Conservation (phyloP, 2,329 filamentous ascomycete genomes). For the Fonsecaea nubica region DNA sequence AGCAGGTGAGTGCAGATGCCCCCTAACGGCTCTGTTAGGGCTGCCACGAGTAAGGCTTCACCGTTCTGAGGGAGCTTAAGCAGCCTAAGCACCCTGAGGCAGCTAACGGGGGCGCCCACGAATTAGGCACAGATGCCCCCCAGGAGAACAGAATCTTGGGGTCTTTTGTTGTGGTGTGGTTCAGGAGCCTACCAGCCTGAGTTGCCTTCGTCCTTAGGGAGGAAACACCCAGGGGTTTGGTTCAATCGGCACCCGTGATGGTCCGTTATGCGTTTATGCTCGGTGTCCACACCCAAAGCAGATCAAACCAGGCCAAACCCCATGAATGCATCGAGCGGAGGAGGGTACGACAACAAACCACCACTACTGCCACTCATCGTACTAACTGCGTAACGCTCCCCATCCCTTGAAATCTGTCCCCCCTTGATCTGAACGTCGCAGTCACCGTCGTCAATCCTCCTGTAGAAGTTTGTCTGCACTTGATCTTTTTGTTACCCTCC, state of each 20-base stretch:
- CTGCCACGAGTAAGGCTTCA: background rate
- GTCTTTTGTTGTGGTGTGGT: background rate
- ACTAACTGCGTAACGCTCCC: too few relatives aligned
- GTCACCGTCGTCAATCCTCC: slow-evolving; percentile 6
- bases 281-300: background rate
- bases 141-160: slow-evolving; percentile 16
- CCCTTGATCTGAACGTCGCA: slow-evolving; percentile 4
- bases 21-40: background rate
- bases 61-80: too few relatives aligned
- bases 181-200: background rate
- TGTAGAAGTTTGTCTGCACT: background rate
- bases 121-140: background rate
- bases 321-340: background rate
- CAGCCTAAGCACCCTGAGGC: too few relatives aligned
- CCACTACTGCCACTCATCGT: background rate
- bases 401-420: slow-evolving; percentile 8
- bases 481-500: slow-evolving; percentile 2
- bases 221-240: background rate
- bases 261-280: background rate
- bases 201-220: background rate
- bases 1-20: slow-evolving; percentile 1
- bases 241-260: background rate
- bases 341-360: background rate
- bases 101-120: background rate
- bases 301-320: background rate